phyloP scores from a whole-genome alignment of 345 rosid genomes.

The Eutrema japonicum region DNA sequence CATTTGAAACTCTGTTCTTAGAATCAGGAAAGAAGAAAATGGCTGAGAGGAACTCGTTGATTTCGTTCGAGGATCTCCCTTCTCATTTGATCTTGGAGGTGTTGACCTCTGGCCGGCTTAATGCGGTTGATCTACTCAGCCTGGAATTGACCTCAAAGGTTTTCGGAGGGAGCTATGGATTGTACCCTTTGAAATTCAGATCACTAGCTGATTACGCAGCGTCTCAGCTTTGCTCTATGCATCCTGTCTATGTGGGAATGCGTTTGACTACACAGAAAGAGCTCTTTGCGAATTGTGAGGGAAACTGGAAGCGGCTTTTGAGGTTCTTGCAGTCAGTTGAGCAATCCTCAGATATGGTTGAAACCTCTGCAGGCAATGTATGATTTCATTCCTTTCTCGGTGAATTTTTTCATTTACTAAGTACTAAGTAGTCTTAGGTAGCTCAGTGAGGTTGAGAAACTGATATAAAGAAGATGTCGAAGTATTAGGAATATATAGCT shows the following conservation, averaged over 20 bases:
- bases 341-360: constrained; percentile 70
- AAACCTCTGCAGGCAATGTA: constrained; percentile 94
- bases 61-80: constrained; percentile 79
- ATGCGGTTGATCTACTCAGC: constrained; percentile 64
- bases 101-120: constrained; percentile 68
- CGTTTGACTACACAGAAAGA: constrained; percentile 54
- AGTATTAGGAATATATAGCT: constrained; percentile 18
- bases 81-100: constrained; percentile 89
- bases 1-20: constrained; percentile 13
- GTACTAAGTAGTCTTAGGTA: constrained; percentile 8
- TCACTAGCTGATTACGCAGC: constrained; percentile 85
- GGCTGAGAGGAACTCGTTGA: constrained; percentile 66
- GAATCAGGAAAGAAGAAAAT: constrained; percentile 44
- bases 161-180: constrained; percentile 68
- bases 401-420: neutral
- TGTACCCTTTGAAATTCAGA: constrained; percentile 67
- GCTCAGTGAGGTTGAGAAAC: constrained; percentile 5
- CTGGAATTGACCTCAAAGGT: constrained; percentile 80
- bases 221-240: constrained; percentile 68
- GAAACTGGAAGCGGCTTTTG: constrained; percentile 86
- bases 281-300: constrained; percentile 74
- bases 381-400: constrained; percentile 41
- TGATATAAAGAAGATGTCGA: neutral
- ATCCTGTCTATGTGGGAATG: constrained; percentile 64
- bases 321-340: constrained; percentile 88